phyloP scores from a whole-genome alignment of 768 basidiomycete genomes.

The Termitomyces sp. region DNA sequence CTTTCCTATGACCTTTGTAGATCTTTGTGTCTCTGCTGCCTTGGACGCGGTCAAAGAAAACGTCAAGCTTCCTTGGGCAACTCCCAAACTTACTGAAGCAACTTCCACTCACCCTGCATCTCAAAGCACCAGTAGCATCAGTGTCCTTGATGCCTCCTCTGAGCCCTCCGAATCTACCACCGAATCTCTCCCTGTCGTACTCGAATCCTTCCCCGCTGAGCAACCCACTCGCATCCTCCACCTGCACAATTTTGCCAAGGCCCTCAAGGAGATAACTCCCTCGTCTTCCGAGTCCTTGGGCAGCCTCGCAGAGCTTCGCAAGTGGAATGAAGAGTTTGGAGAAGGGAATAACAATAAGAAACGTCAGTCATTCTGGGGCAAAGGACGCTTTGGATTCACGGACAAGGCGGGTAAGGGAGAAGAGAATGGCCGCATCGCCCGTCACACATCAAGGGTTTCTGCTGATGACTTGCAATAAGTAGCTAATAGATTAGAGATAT shows the following conservation, averaged over 20 bases:
- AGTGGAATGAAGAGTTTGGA: constrained; percentile 94
- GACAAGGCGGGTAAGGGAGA: constrained; percentile 31
- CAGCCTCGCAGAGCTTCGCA: constrained; percentile 67
- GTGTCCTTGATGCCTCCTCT: not conserved
- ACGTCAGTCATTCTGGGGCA: constrained; percentile 78
- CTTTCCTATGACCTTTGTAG: constrained; percentile 38
- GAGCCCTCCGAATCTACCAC: not conserved
- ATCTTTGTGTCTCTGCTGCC: constrained; percentile 90
- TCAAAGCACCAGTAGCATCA: not conserved
- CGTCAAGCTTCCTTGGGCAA: constrained; percentile 74
- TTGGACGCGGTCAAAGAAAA: constrained; percentile 87
- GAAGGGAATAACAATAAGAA: constrained; percentile 70
- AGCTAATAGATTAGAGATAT: constrained; percentile 7
- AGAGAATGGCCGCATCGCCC: constrained; percentile 43
- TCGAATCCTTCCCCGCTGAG: constrained; percentile 2
- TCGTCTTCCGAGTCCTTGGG: constrained; percentile 82
- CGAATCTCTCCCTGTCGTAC: constrained; percentile 9
- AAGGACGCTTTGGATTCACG: constrained; percentile 83
- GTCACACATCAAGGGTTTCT: constrained; percentile 2
- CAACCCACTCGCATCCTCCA: constrained; percentile 28
- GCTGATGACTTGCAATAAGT: constrained; percentile 3
- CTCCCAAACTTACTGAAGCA: not conserved
- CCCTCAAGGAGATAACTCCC: constrained; percentile 85
- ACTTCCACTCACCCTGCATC: not conserved
- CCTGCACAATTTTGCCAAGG: constrained; percentile 72